Conservation (phyloP, 768 basidiomycete species). For the Amylocystis lapponica region DNA sequence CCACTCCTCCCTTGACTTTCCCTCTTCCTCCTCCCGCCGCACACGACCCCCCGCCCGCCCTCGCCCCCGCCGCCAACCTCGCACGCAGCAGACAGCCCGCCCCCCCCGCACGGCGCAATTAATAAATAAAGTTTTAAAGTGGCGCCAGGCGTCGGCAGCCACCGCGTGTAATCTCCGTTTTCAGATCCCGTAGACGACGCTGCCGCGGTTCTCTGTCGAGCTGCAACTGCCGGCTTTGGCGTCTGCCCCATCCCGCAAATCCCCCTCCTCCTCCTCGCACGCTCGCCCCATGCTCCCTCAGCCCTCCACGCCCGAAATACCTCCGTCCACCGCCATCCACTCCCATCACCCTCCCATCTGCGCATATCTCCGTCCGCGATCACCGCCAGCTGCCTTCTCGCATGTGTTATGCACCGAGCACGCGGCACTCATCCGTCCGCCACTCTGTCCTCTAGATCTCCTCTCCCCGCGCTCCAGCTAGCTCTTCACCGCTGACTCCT, state of each 20-base stretch:
- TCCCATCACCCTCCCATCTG: background rate
- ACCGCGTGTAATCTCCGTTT: constrained; percentile 13
- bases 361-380: constrained; percentile 5
- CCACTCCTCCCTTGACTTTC: no score
- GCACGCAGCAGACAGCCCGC: no score
- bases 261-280: no score
- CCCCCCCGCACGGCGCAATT: no score
- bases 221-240: no score
- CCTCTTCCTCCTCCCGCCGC: no score
- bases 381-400: background rate
- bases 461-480: background rate
- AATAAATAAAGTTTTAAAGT: constrained; percentile 20
- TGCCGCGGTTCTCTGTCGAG: no score
- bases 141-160: constrained; percentile 4
- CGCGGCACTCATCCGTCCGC: background rate
- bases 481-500: background rate
- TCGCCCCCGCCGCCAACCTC: no score
- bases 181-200: constrained; percentile 2
- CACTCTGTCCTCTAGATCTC: background rate
- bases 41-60: no score
- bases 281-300: constrained; percentile 1
- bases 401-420: background rate
- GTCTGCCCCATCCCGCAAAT: no score
- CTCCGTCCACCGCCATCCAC: background rate
- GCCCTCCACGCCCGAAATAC: background rate